Evolutionary conservation across 1,284 basidiomycete genomes (phyloP), one percentile per base, ranked within the genome.

Genomic region (Cutaneotrichosporon sp.): DNA sequence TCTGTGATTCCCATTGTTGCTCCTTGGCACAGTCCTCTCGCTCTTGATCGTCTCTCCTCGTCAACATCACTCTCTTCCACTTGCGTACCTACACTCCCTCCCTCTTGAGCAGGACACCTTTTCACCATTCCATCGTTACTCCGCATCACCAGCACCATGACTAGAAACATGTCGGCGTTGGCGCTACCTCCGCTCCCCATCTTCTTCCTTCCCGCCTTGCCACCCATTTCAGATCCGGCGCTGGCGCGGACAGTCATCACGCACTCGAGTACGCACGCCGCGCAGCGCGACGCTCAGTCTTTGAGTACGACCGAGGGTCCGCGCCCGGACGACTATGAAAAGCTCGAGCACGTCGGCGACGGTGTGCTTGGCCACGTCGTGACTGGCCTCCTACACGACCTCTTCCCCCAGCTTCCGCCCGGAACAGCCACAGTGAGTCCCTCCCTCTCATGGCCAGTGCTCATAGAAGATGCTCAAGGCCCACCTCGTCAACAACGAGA

Each of bases 331-430:
- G 63, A 71, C 52, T 70, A 73, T 47, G 70, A 73, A 43, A 73
- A 73, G 61, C 62, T 73, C 15, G 69, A 73, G 55, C 67, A 68
- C 55, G 63, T 73, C 15, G 70, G 70, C 2, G 70, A 73, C 51
- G 58, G 50, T 14, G 34, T 73, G 4, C 54, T 70, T 7, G 64
- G 60, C 17, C 41, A 49, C 15, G 49, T 63, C 23, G 62, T 69
- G 26, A 72, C 69, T 0, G 41, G 57, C 1, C 54, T 73, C 20
- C 56, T 73, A 14, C 62, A 73, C 34, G 61, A 70, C 22, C 49
- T 70, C 26, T 68, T 58, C 42, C 72, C 72, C 2, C 59, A 59
- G 10, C 51, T 73, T 10, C 58, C 49, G 5, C 56, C 57, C 1
- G 70, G 70, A 3, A 51, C 60, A 2, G 61, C 68, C 2, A 71